phyloP scores from a whole-genome alignment of 345 rosid genomes.

The Eucalyptus paniculata region DNA sequence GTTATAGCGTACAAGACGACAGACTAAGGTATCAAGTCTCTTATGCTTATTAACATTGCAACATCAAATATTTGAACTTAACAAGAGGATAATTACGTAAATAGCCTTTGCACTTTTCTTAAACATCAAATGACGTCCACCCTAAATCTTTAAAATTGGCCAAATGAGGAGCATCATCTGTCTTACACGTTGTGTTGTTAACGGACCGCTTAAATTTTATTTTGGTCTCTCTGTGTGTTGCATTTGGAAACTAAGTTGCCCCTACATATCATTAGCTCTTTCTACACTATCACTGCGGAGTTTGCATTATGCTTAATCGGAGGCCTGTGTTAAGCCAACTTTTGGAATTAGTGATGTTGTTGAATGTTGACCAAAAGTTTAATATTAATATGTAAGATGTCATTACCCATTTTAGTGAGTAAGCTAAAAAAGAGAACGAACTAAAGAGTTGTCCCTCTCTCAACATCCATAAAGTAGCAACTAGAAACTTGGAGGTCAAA shows the following conservation, averaged over 20 bases:
- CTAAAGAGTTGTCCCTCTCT: neutral
- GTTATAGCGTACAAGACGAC: neutral
- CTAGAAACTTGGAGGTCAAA: neutral
- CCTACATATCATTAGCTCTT: neutral
- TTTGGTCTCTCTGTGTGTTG: neutral
- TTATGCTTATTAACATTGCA: neutral
- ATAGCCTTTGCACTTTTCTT: neutral
- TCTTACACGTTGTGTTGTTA: neutral
- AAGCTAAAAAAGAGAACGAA: neutral
- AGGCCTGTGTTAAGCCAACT: neutral
- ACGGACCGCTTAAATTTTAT: neutral
- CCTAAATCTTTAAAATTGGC: neutral
- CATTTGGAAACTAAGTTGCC: neutral
- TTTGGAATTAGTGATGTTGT: neutral
- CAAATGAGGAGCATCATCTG: neutral
- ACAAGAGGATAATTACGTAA: neutral
- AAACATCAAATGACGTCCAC: neutral
- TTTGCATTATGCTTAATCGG: neutral
- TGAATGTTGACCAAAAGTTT: neutral
- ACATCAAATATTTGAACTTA: neutral
- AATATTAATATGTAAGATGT: neutral
- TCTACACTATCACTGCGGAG: neutral
- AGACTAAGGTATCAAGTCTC: neutral
- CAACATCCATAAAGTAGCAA: neutral
- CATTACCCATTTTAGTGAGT: neutral